These are phyloP conservation scores for slime mould (Dictyostelium discoideum) DNA, from an alignment of 78 protist species.

Conservation along the genomic window DNA sequence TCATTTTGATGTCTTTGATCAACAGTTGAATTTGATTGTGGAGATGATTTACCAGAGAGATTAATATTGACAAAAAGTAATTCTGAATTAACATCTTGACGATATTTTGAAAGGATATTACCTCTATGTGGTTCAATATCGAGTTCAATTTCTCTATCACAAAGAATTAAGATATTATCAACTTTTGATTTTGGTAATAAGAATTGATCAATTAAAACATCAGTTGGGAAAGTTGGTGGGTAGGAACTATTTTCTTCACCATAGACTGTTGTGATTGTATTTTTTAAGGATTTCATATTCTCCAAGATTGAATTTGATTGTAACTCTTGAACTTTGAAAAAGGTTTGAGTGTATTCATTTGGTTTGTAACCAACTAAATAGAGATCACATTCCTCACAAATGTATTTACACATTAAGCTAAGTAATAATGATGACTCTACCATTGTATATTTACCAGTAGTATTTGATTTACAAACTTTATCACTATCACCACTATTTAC, in stretches of 20 bases:
- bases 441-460: slow-evolving; percentile 35
- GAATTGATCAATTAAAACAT: background rate
- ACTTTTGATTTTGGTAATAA: slow-evolving; percentile 15
- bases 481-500: background rate
- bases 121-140: background rate
- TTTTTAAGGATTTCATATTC: slow-evolving; percentile 40
- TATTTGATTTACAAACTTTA: background rate
- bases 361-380: slow-evolving; percentile 36
- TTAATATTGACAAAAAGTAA: slow-evolving; percentile 86
- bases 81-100: slow-evolving; percentile 83
- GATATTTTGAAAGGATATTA: slow-evolving; percentile 71
- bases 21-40: background rate
- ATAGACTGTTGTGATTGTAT: background rate
- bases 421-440: slow-evolving; percentile 78
- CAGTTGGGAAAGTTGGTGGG: slow-evolving; percentile 2
- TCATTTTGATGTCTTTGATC: slow-evolving; percentile 69
- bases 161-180: slow-evolving; percentile 83
- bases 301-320: slow-evolving; percentile 76
- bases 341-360: background rate
- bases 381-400: slow-evolving; percentile 88
- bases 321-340: slow-evolving; percentile 7
- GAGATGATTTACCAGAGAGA: slow-evolving; percentile 46
- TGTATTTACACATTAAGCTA: slow-evolving; percentile 88
- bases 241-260: background rate
- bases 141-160: background rate